Evolutionary conservation across 2,329 filamentous ascomycete species (phyloP).

Genomic region (Verticillium nubilum): DNA sequence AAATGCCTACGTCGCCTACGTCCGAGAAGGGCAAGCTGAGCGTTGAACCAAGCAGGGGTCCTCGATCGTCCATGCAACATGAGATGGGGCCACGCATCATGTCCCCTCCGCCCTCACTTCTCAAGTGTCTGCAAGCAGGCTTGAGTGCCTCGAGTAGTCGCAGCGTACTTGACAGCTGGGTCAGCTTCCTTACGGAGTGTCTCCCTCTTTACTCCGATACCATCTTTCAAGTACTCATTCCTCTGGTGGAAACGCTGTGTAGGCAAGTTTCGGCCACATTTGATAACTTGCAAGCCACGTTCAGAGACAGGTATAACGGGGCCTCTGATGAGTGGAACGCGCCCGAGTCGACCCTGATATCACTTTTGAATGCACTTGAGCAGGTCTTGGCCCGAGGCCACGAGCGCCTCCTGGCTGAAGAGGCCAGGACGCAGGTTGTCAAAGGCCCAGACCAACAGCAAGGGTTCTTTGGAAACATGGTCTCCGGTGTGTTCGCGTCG

Average conservation of each 20-base stretch:
- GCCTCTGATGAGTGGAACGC: conserved; percentile 24
- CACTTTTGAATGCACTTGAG: conserved; percentile 89
- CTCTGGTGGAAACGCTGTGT: conserved; percentile 85
- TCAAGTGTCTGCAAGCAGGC: conserved; percentile 79
- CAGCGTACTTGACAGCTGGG: conserved; percentile 84
- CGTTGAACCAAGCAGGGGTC: conserved; percentile 33
- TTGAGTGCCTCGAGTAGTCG: conserved; percentile 71
- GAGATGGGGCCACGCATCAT: conserved; percentile 19
- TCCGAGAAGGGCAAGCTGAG: conserved; percentile 41
- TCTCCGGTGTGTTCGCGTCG: conserved; percentile 81
- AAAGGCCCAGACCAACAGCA: conserved; percentile 81
- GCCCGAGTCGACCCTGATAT: conserved; percentile 70
- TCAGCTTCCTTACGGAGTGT: conserved; percentile 76
- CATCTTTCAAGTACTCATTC: conserved; percentile 87
- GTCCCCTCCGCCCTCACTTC: conserved; percentile 64
- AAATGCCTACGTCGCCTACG: conserved; percentile 36
- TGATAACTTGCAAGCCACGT: conserved; percentile 60
- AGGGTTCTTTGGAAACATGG: conserved; percentile 91
- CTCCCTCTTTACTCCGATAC: conserved; percentile 77
- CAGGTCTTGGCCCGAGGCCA: conserved; percentile 85
- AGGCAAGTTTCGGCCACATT: conserved; percentile 71
- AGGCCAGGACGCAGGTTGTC: conserved; percentile 58
- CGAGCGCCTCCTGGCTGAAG: conserved; percentile 72
- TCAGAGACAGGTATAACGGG: conserved; percentile 31
- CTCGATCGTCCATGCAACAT: conserved; percentile 30